Base-by-base conservation (phyloP, 2,329 filamentous ascomycete species). In the Ascochyta koolunga region DNA sequence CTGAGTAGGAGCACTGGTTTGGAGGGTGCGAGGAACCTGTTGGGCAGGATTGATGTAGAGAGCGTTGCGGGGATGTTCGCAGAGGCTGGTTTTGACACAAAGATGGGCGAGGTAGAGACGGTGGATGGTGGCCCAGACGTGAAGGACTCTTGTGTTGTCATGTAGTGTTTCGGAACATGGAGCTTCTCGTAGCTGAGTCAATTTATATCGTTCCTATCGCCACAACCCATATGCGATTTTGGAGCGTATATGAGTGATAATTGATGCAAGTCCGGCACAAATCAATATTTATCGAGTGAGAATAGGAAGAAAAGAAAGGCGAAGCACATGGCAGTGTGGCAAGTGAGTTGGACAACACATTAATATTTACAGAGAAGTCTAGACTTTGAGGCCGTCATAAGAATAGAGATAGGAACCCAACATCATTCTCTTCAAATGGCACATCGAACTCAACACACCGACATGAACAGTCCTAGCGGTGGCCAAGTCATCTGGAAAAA, bases 401-500 rank as follows among this genome's bases (percentile, higher is more conserved):
- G 31, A 43, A 40, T 52, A 57, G 36, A 57, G 22, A 27, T 29
- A 50, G 32, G 15, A 39, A 49, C 35, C 21, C 33, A 27, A 25
- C 42, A 33, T 32, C 50, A 16, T 35, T 16, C 32, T 39, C 24
- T 31, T 32, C 22, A 38, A 16, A 29, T 35, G 25, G 22, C 25
- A 50, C 31, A 48, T 31, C 40, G 32, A 36, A 27, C 35, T 35
- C 50, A 46, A 47, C 25, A 44, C 33, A 53, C 33, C 35, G 38
- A 61, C 48, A 70, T 53, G 27, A 70, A 71, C 29, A 71, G 44
- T 5, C 68, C 65, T 8, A 67, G 27, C 2, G 63, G 54, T 19
- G 64, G 68, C 5, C 38, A 48, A 0, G 50, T 61, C 59, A 64
- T 63, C 56, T 71, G 67, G 22, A 70, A 71, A 50, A 64, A 73